Evolutionary conservation across 371 early-diverging fungal species (phyloP), one percentile per base, ranked within the genome.

Genomic region (Mortierella polycephala): DNA sequence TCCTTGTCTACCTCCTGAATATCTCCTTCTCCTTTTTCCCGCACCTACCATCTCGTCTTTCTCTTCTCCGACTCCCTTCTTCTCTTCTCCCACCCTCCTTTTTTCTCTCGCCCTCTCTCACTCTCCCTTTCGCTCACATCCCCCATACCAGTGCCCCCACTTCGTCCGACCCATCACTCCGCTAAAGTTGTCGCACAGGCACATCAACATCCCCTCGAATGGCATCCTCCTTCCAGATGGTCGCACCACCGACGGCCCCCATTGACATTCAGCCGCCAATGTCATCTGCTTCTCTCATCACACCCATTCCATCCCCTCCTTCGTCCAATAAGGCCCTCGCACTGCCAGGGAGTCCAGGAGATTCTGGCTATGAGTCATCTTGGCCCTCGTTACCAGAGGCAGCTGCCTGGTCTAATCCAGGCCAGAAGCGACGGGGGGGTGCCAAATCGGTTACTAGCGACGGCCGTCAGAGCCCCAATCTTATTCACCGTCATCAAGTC

Each of bases 301-400:
- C 23, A 18, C 8, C 10, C 21, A 49, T 9, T 47, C 49, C 51
- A 20, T 20, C 59, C 21, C 56, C 69, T 40, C 45, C 68, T 49
- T 62, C 46, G 45, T 20, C 44, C 6, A 57, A 1, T 13, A 63
- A 42, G 14, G 13, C 57, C 5, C 37, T 56, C 16, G 44, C 57
- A 5, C 59, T 61, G 9, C 63, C 64, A 8, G 79, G 69, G 41
- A 79, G 79, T 62, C 67, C 54, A 7, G 79, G 37, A 12, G 79
- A 79, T 51, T 79, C 79, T 79, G 79, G 79, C 44, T 79, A 79
- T 42, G 80, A 79, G 60, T 79, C 80, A 40, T 79, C 80, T 8
- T 79, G 80, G 80, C 80, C 80, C 7, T 79, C 80, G 6, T 64
- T 79, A 14, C 64, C 67, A 21, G 80, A 79, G 70, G 80, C 80